Percentiles rank a stretch among this genome's conserved stretches.
These are phyloP conservation scores for Vigna unguiculata DNA, from an alignment of 306 rosid species.

Conservation along the genomic window DNA sequence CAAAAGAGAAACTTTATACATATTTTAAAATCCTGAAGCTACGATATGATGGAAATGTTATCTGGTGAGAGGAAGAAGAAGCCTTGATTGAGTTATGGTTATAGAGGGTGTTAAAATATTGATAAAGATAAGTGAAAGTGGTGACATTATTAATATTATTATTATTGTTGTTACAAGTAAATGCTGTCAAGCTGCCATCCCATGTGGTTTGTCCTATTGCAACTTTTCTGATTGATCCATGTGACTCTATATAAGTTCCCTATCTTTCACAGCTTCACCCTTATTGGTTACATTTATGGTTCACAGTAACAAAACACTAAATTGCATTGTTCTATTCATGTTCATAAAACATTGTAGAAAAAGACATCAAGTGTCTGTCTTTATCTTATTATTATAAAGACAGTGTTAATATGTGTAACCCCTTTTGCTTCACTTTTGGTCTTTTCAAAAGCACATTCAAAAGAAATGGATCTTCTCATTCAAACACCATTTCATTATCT, in stretches of 20 bases:
- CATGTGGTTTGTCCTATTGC: constrained; percentile 62
- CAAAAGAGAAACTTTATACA: background rate
- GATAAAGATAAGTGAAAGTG: constrained; percentile 34
- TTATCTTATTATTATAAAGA: no score
- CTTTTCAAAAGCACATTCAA: constrained; percentile 56
- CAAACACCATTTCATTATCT: constrained; percentile 19
- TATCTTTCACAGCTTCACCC: constrained; percentile 43
- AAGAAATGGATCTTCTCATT: constrained; percentile 45
- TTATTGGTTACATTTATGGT: constrained; percentile 37
- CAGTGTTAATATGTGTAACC: background rate
- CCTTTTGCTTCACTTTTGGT: background rate
- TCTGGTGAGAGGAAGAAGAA: constrained; percentile 19
- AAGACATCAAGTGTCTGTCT: no score
- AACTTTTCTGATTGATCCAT: constrained; percentile 45
- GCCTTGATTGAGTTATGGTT: constrained; percentile 7
- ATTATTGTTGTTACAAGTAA: background rate
- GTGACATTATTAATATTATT: background rate
- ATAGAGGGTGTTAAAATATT: constrained; percentile 14
- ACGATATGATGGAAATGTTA: background rate
- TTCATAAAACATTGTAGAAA: no score
- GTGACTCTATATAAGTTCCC: constrained; percentile 36
- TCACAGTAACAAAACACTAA: background rate
- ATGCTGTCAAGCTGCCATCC: constrained; percentile 58
- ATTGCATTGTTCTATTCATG: background rate
- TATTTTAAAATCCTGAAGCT: background rate